Base-by-base conservation (phyloP, 768 basidiomycete genomes). In the Amanita rubescens region DNA sequence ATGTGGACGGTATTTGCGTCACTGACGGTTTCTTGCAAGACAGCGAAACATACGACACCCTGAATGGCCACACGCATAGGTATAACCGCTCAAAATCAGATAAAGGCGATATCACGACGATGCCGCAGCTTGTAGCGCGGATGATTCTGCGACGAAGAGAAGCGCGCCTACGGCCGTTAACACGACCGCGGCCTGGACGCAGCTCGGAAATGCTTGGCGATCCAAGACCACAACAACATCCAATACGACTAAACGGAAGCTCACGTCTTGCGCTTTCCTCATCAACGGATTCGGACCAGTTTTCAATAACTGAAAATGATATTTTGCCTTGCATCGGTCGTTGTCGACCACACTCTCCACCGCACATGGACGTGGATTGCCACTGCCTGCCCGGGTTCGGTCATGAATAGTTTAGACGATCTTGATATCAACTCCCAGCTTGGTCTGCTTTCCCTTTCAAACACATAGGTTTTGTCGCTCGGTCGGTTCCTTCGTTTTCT, bases 71-170 rank as follows among this genome's bases (percentile, higher is more conserved):
- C 12, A 15, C 37, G n/a, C 22, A 50, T 50, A 39, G 37, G 15
- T 44, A 10, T 19, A 42, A 30, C 34, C 27, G 42, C 39, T 35
- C 22, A 45, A 51, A 42, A 42, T 45, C 49, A 12, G 33, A 39
- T 14, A 62, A 59, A 47, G 51, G 35, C 32, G 43, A 49, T 27
- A 46, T 55, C n/a, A 58, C 51, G n/a, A 58, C 44, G 30, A 51
- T 62, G 39, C 42, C 55, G 12, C 57, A 54, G 19, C 51, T 62
- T 46, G 61, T 62, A 14, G 59, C 61, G 15, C 54, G 56, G 24
- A 60, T 46, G 58, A 59, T 47, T 46, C 49, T 50, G 60, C 63
- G 53, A 58, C 66, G 1, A 37, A 35, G 41, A 42, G 52, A 53
- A 46, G 24, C 52, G n/a, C 44, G 43, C 0, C 22, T 27, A 43